Evolutionary conservation across 2,329 filamentous ascomycete genomes (phyloP).

Genomic region (Metarhizium robertsii): DNA sequence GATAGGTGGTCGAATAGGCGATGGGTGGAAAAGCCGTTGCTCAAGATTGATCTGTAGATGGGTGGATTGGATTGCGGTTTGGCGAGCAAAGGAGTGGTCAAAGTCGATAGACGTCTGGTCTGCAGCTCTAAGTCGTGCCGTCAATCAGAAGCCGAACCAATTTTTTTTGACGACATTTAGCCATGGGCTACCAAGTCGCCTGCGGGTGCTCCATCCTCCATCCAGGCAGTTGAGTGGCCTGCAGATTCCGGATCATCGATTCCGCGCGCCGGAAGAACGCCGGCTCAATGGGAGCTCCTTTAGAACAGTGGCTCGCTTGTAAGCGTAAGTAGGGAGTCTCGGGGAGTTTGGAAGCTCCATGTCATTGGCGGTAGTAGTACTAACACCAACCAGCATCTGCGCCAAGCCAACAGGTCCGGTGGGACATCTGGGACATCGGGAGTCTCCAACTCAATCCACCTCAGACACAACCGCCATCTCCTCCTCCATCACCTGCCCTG

Average conservation of each 20-base stretch:
- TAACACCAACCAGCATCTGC: too few relatives aligned
- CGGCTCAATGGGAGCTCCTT: constrained; percentile 8
- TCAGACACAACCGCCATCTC: not conserved
- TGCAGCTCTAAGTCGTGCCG: not conserved
- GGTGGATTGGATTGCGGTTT: not conserved
- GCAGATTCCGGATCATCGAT: constrained; percentile 8
- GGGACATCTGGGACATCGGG: too few relatives aligned
- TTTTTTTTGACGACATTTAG: constrained; percentile 8
- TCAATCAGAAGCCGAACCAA: constrained; percentile 1
- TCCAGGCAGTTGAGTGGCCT: not conserved
- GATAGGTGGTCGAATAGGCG: not conserved
- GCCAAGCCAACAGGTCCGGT: too few relatives aligned
- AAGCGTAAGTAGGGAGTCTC: too few relatives aligned
- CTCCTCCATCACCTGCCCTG: not conserved
- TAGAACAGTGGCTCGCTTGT: not conserved
- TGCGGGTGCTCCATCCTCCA: too few relatives aligned
- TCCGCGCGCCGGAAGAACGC: constrained; percentile 13
- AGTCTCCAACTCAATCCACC: too few relatives aligned
- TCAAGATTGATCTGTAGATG: not conserved
- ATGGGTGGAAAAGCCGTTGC: not conserved
- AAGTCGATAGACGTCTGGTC: not conserved
- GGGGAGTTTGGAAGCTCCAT: too few relatives aligned
- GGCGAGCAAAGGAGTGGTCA: not conserved
- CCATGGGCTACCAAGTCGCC: not conserved
- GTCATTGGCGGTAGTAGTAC: too few relatives aligned